Percentiles rank a stretch among this genome's conserved stretches.
Evolutionary conservation across 139 green algal genomes (phyloP).

Genomic region (Coccomyxa sp.): DNA sequence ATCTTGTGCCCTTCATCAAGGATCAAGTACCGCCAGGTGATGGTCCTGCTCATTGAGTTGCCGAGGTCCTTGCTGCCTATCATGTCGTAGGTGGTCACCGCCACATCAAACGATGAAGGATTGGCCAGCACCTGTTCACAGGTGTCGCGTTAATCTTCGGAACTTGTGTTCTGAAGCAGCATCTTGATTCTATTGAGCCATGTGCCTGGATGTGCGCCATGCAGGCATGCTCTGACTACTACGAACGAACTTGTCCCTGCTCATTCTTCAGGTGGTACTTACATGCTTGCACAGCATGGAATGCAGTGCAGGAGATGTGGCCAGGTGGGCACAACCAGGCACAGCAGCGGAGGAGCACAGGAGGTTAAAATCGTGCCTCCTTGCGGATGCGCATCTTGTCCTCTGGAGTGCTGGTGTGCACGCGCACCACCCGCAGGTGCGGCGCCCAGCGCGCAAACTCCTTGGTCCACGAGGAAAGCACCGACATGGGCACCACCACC

Average conservation of each 20-base stretch:
- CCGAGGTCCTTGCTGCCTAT: slow-evolving; percentile 44
- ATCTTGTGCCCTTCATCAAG: slow-evolving; percentile 45
- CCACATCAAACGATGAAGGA: slow-evolving; percentile 60
- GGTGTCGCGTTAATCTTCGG: neutral
- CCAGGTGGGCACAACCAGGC: too few species aligned
- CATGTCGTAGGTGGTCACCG: slow-evolving; percentile 67
- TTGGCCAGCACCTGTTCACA: slow-evolving; percentile 38
- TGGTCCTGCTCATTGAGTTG: slow-evolving; percentile 24
- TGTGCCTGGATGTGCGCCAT: too few species aligned
- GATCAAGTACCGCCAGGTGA: slow-evolving; percentile 32
- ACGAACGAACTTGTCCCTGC: too few species aligned
- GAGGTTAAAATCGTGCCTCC: slow-evolving; percentile 17
- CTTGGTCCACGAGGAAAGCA: slow-evolving; percentile 31
- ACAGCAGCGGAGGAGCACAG: too few species aligned
- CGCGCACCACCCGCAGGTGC: slow-evolving; percentile 46
- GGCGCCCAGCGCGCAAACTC: slow-evolving; percentile 47
- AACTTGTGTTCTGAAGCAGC: too few species aligned
- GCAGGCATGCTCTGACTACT: too few species aligned
- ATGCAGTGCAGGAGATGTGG: too few species aligned
- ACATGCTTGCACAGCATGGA: too few species aligned
- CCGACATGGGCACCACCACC: slow-evolving; percentile 39
- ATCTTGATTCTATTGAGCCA: too few species aligned
- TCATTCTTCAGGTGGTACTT: too few species aligned
- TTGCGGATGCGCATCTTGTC: slow-evolving; percentile 45
- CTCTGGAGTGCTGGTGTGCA: slow-evolving; percentile 39